A percentile compares a stretch with the other conserved stretches of the same genome.
phyloP scores from a whole-genome alignment of 306 rosid genomes.

The Lupinus albus region DNA sequence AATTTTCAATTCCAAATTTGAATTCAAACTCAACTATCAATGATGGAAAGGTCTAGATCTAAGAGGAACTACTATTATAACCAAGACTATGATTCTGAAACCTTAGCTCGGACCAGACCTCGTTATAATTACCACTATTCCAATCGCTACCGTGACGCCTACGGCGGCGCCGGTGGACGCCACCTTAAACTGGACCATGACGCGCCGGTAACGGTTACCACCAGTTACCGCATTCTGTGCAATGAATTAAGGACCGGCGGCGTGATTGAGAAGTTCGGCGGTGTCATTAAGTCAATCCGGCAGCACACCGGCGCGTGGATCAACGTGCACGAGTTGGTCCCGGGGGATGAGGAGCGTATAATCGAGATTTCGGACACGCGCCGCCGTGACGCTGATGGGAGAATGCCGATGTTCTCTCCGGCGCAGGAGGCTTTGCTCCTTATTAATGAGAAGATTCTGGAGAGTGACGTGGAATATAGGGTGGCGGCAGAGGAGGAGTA shows the following conservation, averaged over 20 bases:
- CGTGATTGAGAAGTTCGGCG: conserved; percentile 95
- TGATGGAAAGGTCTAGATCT: conserved; percentile 99
- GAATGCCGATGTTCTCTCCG: conserved; percentile 92
- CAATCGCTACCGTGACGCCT: conserved; percentile 62
- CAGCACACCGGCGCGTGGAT: conserved; percentile 99
- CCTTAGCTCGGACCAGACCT: conserved; percentile 77
- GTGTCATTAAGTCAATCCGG: conserved; percentile 87
- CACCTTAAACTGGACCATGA: conserved; percentile 61
- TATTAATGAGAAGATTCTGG: conserved; percentile 88
- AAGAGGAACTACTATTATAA: conserved; percentile 91
- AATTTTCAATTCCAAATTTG: neutral
- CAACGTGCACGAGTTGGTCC: conserved; percentile 88
- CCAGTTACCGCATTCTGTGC: conserved; percentile 83
- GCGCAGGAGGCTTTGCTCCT: conserved; percentile 92
- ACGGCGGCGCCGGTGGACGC: conserved; percentile 47
- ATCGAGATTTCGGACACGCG: conserved; percentile 95
- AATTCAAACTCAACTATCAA: neutral
- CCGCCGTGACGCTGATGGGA: conserved; percentile 90
- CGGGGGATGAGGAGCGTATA: conserved; percentile 91
- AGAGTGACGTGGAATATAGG: conserved; percentile 67
- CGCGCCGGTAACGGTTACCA: conserved; percentile 60
- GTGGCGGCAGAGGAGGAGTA: conserved; percentile 70
- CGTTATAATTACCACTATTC: conserved; percentile 78
- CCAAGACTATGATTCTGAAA: conserved; percentile 86
- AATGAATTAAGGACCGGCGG: conserved; percentile 93